phyloP scores from a whole-genome alignment of 2,329 filamentous ascomycete species.

The Pseudocercospora pini-densiflorae region DNA sequence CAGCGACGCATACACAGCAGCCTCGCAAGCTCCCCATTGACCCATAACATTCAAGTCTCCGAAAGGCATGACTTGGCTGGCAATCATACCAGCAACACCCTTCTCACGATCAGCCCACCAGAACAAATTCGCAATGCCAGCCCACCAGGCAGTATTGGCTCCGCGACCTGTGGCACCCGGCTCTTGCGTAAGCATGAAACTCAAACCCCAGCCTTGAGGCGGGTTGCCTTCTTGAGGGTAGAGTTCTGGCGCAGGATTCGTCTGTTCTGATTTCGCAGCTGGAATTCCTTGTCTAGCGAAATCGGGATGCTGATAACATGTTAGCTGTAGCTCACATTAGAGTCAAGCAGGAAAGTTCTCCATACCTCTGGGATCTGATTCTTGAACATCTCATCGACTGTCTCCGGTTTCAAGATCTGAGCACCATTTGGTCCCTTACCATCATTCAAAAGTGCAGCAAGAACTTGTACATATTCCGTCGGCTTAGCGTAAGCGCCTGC shows the following conservation, averaged over 20 bases:
- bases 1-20: constrained; percentile 31
- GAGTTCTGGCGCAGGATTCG: constrained; percentile 48
- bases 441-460: constrained; percentile 67
- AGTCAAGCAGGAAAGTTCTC: too few relatives aligned
- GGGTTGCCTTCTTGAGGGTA: constrained; percentile 45
- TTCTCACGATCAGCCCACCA: constrained; percentile 40
- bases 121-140: constrained; percentile 42
- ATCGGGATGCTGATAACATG: constrained; percentile 35
- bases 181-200: constrained; percentile 42
- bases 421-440: constrained; percentile 64
- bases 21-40: constrained; percentile 41
- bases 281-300: constrained; percentile 42
- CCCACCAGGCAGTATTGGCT: constrained; percentile 42
- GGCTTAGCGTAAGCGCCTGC: constrained; percentile 65
- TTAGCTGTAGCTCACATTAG: too few relatives aligned
- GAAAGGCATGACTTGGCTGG: constrained; percentile 43
- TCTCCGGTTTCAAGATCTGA: constrained; percentile 60
- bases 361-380: constrained; percentile 42
- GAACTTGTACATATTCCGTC: constrained; percentile 65
- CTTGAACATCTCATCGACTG: constrained; percentile 65
- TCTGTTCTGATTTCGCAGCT: constrained; percentile 41
- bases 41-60: constrained; percentile 34
- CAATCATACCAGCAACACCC: constrained; percentile 44
- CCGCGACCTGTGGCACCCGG: constrained; percentile 42
- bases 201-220: constrained; percentile 68